phyloP scores from a whole-genome alignment of 1,284 basidiomycete genomes.

The Ganoderma resinaceum region DNA sequence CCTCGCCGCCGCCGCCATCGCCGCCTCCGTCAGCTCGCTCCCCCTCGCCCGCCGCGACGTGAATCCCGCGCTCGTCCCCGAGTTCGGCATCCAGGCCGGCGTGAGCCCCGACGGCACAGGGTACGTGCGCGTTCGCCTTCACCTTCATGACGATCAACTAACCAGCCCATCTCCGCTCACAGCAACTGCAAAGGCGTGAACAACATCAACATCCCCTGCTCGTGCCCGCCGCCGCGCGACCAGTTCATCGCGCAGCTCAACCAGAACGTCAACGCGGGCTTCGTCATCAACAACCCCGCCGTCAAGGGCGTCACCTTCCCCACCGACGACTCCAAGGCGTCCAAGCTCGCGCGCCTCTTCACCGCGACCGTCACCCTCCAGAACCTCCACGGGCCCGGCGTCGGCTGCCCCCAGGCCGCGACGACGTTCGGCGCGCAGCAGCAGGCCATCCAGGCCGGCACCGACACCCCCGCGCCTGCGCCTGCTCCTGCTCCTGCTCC shows the following conservation, averaged over 20 bases:
- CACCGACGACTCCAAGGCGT: constrained; percentile 57
- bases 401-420: constrained; percentile 45
- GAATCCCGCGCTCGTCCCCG: constrained; percentile 56
- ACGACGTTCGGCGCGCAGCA: constrained; percentile 44
- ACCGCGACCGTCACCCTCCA: constrained; percentile 45
- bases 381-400: constrained; percentile 47
- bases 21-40: constrained; percentile 10
- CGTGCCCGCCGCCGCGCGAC: constrained; percentile 52
- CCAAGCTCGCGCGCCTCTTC: constrained; percentile 59
- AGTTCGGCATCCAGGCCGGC: constrained; percentile 57
- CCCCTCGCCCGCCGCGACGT: constrained; percentile 12
- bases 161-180: neutral
- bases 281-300: constrained; percentile 64
- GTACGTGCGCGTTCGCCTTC: constrained; percentile 26
- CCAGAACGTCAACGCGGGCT: constrained; percentile 64
- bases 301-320: constrained; percentile 62
- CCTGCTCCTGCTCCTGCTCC: neutral
- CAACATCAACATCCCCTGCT: constrained; percentile 43
- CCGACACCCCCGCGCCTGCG: constrained; percentile 19
- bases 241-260: constrained; percentile 53
- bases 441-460: constrained; percentile 37
- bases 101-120: constrained; percentile 58
- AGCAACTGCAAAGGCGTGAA: constrained; percentile 39
- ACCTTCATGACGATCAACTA: neutral
- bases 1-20: constrained; percentile 12